These are phyloP conservation scores for Ascochyta rabiei DNA, from an alignment of 2,329 filamentous ascomycete species.

Conservation along the genomic window DNA sequence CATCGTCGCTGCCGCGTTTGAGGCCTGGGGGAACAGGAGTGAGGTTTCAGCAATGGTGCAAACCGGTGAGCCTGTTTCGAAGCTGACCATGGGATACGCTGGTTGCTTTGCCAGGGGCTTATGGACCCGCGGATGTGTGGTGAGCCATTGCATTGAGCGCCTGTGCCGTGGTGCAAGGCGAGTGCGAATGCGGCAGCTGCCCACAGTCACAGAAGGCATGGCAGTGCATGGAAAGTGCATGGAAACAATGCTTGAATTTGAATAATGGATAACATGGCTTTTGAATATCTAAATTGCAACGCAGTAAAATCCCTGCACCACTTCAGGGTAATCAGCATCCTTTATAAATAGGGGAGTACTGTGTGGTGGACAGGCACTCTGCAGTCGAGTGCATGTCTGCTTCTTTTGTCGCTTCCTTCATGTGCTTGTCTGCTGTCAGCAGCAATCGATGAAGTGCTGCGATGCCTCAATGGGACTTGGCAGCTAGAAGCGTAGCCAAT, in stretches of 20 bases:
- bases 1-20: background rate
- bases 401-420: background rate
- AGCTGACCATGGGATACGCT: constrained; percentile 6
- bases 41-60: constrained; percentile 3
- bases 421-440: background rate
- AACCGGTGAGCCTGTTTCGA: constrained; percentile 11
- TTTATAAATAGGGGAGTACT: constrained; percentile 20
- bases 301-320: constrained; percentile 19
- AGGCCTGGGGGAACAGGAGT: constrained; percentile 2
- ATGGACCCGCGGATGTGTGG: background rate
- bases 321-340: constrained; percentile 16
- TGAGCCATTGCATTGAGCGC: constrained; percentile 1
- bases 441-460: background rate
- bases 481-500: constrained; percentile 2
- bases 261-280: constrained; percentile 6
- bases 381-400: constrained; percentile 7
- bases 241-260: constrained; percentile 5
- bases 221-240: background rate
- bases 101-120: background rate
- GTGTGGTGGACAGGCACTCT: constrained; percentile 13
- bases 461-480: background rate
- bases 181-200: background rate
- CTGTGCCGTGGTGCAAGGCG: background rate
- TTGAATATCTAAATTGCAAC: constrained; percentile 10
- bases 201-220: background rate